Evolutionary conservation across 768 basidiomycete genomes (phyloP).

Genomic region (Mycena haematopus): DNA sequence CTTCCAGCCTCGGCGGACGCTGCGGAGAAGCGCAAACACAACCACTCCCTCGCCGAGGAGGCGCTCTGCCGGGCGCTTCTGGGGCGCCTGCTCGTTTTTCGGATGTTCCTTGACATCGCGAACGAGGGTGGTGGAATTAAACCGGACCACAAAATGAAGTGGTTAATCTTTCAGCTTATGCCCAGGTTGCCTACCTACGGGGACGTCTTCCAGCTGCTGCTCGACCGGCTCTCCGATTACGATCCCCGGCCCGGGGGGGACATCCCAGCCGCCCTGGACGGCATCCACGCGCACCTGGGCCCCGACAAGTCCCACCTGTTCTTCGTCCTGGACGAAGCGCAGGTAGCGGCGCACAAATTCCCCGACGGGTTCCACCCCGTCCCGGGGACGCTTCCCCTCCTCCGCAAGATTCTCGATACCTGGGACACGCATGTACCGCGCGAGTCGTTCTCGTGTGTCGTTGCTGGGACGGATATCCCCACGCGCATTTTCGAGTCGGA

Average conservation of each 20-base stretch:
- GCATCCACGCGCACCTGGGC: background rate
- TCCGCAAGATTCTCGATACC: too few species aligned
- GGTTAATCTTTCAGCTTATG: background rate
- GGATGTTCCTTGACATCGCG: background rate
- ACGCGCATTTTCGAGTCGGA: background rate
- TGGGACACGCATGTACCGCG: too few species aligned
- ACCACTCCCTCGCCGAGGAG: background rate
- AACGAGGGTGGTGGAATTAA: background rate
- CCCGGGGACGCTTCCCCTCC: too few species aligned
- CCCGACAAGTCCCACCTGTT: too few species aligned
- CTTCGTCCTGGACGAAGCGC: too few species aligned
- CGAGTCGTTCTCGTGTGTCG: too few species aligned
- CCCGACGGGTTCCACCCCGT: background rate
- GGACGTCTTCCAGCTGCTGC: background rate
- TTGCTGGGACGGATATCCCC: too few species aligned
- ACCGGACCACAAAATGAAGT: background rate
- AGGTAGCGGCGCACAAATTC: too few species aligned
- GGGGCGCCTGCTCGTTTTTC: background rate
- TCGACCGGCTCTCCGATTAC: background rate
- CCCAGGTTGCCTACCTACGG: background rate
- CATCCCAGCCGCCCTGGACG: background rate
- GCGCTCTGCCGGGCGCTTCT: background rate
- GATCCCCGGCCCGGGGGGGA: background rate
- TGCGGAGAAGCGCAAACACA: background rate
- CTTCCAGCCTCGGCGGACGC: background rate